Conservation (phyloP, 129 eudicot genomes). For the Silybum marianum region DNA sequence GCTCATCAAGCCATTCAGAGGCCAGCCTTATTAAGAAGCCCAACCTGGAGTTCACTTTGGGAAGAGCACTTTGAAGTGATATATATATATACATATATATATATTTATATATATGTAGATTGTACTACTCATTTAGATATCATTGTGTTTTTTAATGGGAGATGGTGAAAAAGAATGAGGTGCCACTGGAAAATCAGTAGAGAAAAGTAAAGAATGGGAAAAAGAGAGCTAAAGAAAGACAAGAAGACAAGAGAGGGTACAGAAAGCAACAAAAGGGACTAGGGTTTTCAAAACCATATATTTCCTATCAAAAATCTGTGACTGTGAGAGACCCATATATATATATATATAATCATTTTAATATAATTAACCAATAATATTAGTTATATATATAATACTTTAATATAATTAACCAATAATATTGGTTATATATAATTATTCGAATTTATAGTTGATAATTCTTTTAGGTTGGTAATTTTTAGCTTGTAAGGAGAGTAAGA, state of each 20-base stretch:
- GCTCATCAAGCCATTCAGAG: slow-evolving; percentile 64
- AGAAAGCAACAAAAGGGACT: slow-evolving; percentile 61
- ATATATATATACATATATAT: background rate
- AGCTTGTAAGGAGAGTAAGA: too few species aligned
- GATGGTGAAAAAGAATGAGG: slow-evolving; percentile 61
- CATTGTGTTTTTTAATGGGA: slow-evolving; percentile 44
- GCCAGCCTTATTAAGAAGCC: slow-evolving; percentile 63
- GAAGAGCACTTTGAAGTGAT: slow-evolving; percentile 52
- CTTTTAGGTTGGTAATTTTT: too few species aligned
- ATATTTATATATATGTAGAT: slow-evolving; percentile 15
- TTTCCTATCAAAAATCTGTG: slow-evolving; percentile 14
- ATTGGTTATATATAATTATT: background rate
- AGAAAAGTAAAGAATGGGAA: slow-evolving; percentile 42
- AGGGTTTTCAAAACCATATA: slow-evolving; percentile 36
- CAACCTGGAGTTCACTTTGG: slow-evolving; percentile 86
- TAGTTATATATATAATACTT: slow-evolving; percentile 6
- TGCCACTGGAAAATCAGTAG: slow-evolving; percentile 49
- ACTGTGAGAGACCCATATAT: slow-evolving; percentile 28
- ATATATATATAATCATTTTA: slow-evolving; percentile 10
- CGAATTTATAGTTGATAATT: too few species aligned
- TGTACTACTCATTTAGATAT: slow-evolving; percentile 63
- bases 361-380: background rate
- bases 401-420: background rate
- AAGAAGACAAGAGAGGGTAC: slow-evolving; percentile 67
- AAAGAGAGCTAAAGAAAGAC: slow-evolving; percentile 56